Conservation (phyloP, 768 basidiomycete species). For the Rhizopogon roseolus region DNA sequence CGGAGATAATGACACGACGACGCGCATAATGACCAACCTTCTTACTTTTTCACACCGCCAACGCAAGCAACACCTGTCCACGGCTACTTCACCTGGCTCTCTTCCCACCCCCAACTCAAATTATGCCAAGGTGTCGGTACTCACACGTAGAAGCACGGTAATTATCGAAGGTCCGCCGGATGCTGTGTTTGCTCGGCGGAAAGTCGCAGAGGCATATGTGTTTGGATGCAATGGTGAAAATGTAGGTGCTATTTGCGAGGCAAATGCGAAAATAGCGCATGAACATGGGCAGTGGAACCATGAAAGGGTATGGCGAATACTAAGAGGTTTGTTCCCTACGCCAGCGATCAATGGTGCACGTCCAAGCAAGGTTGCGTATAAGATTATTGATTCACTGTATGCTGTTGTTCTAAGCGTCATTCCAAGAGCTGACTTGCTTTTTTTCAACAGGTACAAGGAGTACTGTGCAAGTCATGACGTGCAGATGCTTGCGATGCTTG, state of each 20-base stretch:
- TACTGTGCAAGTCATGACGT: conserved; percentile 54
- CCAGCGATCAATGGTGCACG: conserved; percentile 20
- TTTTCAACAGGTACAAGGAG: conserved; percentile 34
- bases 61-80: conserved; percentile 13
- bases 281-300: conserved; percentile 61
- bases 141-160: conserved; percentile 49
- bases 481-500: conserved; percentile 79
- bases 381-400: conserved; percentile 45
- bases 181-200: conserved; percentile 42
- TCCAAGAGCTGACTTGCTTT: conserved; percentile 1
- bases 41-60: conserved; percentile 52
- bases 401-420: conserved; percentile 19
- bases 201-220: conserved; percentile 60
- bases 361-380: conserved; percentile 23
- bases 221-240: conserved; percentile 33
- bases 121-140: conserved; percentile 35
- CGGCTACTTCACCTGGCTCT: background rate
- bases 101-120: conserved; percentile 22
- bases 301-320: conserved; percentile 58
- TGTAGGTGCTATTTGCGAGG: conserved; percentile 46
- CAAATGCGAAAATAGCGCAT: conserved; percentile 58
- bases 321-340: conserved; percentile 45
- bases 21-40: conserved; percentile 77
- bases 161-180: conserved; percentile 51
- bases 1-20: conserved; percentile 52